phyloP scores from a whole-genome alignment of 768 basidiomycete genomes.

The Flagelloscypha sp. region DNA sequence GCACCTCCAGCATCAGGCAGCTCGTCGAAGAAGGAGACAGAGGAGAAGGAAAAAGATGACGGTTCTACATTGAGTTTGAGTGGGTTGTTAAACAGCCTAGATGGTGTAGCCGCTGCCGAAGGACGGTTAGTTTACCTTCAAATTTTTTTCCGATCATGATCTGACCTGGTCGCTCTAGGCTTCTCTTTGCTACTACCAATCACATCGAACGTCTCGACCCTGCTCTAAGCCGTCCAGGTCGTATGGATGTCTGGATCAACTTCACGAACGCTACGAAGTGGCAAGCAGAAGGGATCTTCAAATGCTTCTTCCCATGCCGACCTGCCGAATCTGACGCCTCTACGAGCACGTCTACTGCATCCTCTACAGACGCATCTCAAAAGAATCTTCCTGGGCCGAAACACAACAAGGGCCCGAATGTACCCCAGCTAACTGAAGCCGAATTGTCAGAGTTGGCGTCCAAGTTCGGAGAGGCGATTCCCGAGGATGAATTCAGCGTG shows the following conservation, averaged over 20 bases:
- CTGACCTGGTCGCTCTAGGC: slow-evolving; percentile 29
- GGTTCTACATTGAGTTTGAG: slow-evolving; percentile 81
- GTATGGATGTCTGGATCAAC: slow-evolving; percentile 90
- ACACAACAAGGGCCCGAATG: slow-evolving; percentile 50
- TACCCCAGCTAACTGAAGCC: slow-evolving; percentile 64
- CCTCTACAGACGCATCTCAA: slow-evolving; percentile 35
- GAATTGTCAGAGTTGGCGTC: slow-evolving; percentile 76
- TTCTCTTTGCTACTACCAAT: slow-evolving; percentile 89
- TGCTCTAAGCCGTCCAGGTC: slow-evolving; percentile 79
- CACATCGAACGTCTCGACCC: slow-evolving; percentile 91
- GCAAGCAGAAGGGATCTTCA: slow-evolving; percentile 91
- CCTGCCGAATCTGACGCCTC: slow-evolving; percentile 22
- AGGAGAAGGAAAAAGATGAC: slow-evolving; percentile 41
- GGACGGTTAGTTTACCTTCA: slow-evolving; percentile 53
- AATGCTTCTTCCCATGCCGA: slow-evolving; percentile 83
- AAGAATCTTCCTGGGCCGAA: slow-evolving; percentile 61
- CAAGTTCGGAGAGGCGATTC: slow-evolving; percentile 74
- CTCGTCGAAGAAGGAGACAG: slow-evolving; percentile 21
- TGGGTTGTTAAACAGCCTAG: slow-evolving; percentile 78
- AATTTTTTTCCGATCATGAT: slow-evolving; percentile 7
- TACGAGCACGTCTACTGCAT: slow-evolving; percentile 14
- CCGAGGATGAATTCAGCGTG: slow-evolving; percentile 83
- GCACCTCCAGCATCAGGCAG: slow-evolving; percentile 45
- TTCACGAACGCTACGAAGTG: slow-evolving; percentile 87
- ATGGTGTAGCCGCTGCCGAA: slow-evolving; percentile 79